Percentiles rank a stretch among this genome's conserved stretches.
These are phyloP conservation scores for Linaria vulgaris DNA, from an alignment of 257 asterid genomes.

Conservation along the genomic window DNA sequence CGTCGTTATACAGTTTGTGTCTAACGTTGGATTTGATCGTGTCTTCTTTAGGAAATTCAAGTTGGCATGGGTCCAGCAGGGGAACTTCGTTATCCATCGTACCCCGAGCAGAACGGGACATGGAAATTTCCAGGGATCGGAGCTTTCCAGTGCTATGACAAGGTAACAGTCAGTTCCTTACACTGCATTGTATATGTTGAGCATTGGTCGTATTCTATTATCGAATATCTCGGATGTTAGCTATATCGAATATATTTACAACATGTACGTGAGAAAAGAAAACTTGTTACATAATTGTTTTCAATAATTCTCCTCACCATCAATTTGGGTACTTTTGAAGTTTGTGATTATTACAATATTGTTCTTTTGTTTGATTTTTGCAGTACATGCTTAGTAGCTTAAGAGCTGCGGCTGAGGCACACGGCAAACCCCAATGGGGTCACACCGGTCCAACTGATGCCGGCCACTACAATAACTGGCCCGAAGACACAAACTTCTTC, in stretches of 20 bases:
- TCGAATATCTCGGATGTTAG: no score
- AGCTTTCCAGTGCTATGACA: conserved; percentile 93
- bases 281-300: no score
- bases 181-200: no score
- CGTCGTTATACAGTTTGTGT: no score
- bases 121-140: conserved; percentile 98
- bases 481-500: conserved; percentile 94
- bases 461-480: conserved; percentile 95
- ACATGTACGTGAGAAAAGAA: no score
- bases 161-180: conserved; percentile 59
- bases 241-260: no score
- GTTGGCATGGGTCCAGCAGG: conserved; percentile 99
- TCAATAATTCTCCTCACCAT: background rate
- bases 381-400: conserved; percentile 94
- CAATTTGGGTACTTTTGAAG: no score
- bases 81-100: conserved; percentile 94
- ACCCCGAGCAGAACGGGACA: conserved; percentile 76
- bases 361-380: background rate
- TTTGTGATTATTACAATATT: no score
- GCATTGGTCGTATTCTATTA: no score
- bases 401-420: conserved; percentile 75
- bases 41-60: conserved; percentile 74
- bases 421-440: conserved; percentile 95
- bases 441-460: conserved; percentile 88
- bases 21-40: background rate